phyloP scores from a whole-genome alignment of 148 eudicot species.

The Hydrangea macrophylla region DNA sequence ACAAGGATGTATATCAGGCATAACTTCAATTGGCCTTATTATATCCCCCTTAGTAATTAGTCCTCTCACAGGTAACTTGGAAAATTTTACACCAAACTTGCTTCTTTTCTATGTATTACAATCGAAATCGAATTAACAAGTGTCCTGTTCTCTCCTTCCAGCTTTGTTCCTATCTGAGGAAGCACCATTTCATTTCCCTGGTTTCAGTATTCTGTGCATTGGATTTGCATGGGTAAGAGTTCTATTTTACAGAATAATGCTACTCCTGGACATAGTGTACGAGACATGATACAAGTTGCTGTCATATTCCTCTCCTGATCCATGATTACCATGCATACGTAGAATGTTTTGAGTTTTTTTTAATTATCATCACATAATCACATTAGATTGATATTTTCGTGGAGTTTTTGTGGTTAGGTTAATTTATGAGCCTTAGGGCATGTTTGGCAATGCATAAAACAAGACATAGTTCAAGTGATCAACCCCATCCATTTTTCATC shows the following conservation, averaged over 20 bases:
- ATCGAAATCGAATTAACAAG: neutral
- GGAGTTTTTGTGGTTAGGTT: no score
- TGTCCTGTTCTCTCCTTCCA: conserved; percentile 22
- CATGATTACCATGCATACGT: no score
- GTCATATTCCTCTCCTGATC: neutral
- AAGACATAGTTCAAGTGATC: no score
- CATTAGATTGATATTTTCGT: no score
- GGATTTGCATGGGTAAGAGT: conserved; percentile 45
- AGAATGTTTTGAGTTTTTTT: neutral
- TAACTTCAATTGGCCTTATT: conserved; percentile 57
- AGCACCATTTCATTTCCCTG: conserved; percentile 67
- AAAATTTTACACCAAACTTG: neutral
- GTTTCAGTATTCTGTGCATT: conserved; percentile 71
- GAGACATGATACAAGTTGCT: no score
- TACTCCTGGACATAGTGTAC: no score
- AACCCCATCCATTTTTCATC: no score
- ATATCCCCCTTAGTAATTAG: conserved; percentile 67
- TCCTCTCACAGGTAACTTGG: conserved; percentile 62
- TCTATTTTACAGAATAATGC: neutral
- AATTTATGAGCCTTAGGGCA: no score
- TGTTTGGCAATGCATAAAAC: no score
- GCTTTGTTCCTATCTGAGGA: conserved; percentile 54
- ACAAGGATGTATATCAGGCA: conserved; percentile 77
- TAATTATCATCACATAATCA: no score
- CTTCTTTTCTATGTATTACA: neutral